Evolutionary conservation across 108 stramenopile species (phyloP), one percentile per base, ranked within the genome.

Genomic region (Aureococcus anophagefferens): DNA sequence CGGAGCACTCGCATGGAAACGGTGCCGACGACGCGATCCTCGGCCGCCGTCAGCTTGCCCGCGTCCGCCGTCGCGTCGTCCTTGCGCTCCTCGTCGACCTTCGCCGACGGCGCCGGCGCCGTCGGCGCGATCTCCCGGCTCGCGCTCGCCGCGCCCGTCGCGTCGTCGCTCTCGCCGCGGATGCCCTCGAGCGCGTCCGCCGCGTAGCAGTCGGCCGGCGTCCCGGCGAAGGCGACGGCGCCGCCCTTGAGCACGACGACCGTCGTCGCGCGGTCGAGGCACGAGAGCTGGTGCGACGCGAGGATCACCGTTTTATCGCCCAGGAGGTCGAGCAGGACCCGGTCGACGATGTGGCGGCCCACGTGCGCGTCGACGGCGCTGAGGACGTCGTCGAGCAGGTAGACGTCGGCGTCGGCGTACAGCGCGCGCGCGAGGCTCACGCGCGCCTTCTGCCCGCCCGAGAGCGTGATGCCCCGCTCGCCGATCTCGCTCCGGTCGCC

Each of bases 291-390:
- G 75, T 97, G 92, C 15, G 96, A 95, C 7, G 94, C 94, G 30
- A 97, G 72, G 18, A 97, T 66, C 28, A 91, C 76, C 0, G 95
- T 96, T 73, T 91, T 92, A 28, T 51, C 73, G 25, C 18, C 18
- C 72, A 92, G 68, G 13, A 83, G 69, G 15, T 73, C 81, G 30
- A 85, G 66, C 68, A 97, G 93, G 51, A 93, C 94, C 45, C 89
- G 69, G 28, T 82, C 68, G 80, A 97, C 96, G 44, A 98, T 72
- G 76, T 94, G 94, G 70, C 94, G 90, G 0, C 94, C 97, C 0
- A 98, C 97, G 72, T 97, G 92, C 30, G 96, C 85, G 81, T 98
- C 98, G 1, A 97, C 93, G 14, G 98, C 98, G 18, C 90, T 92
- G 15, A 94, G 79, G 13, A 90, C 90, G 69, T 95, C 96, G 76